These are phyloP conservation scores for Syzygium jambos DNA, from an alignment of 345 rosid genomes.

Conservation along the genomic window DNA sequence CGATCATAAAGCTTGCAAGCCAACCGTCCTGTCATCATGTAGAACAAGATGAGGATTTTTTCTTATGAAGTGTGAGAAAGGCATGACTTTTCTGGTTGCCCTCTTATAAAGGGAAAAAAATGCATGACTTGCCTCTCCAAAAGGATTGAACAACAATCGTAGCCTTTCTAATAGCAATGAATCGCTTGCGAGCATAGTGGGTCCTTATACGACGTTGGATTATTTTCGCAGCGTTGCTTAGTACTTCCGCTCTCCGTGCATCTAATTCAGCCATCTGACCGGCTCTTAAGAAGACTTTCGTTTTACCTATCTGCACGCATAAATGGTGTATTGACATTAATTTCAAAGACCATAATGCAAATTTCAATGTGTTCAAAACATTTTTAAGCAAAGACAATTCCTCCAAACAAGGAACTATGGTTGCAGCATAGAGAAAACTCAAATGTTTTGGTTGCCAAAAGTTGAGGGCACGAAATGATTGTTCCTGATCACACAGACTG, in stretches of 20 bases:
- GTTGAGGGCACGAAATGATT: not conserved
- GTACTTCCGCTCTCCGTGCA: conserved; percentile 73
- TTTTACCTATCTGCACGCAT: conserved; percentile 73
- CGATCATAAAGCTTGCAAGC: conserved; percentile 5
- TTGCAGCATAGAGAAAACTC: not conserved
- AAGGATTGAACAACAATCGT: conserved; percentile 22
- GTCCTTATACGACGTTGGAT: conserved; percentile 75
- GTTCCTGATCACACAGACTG: not conserved
- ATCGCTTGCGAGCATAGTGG: conserved; percentile 59
- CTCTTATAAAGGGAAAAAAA: not conserved
- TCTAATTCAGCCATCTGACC: conserved; percentile 99
- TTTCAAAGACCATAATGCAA: not conserved
- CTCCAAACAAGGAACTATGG: not conserved
- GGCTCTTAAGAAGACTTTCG: conserved; percentile 89
- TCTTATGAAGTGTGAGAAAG: not conserved
- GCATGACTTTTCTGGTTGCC: not conserved
- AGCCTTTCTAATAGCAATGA: conserved; percentile 58
- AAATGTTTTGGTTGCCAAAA: not conserved
- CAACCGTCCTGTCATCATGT: conserved; percentile 10
- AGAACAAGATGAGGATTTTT: not conserved
- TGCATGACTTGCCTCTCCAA: conserved; percentile 8
- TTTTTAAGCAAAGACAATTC: not conserved
- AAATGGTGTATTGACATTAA: conserved; percentile 3
- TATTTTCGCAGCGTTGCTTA: conserved; percentile 70
- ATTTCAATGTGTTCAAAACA: not conserved